A percentile compares a stretch with the other conserved stretches of the same genome.
phyloP scores from a whole-genome alignment of 805 yeast species.

The Saccharomycopsis fibuligera region DNA sequence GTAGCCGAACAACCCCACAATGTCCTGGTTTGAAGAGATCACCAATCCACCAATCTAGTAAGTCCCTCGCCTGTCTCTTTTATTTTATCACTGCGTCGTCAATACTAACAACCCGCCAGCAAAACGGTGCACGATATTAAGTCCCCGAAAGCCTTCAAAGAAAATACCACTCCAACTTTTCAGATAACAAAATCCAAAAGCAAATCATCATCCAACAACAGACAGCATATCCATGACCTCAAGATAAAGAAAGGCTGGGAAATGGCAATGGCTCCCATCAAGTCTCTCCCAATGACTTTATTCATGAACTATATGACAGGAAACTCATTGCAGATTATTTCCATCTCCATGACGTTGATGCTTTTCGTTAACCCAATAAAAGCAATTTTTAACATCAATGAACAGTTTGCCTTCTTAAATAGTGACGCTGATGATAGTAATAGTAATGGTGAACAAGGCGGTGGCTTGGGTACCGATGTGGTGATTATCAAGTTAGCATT shows the following conservation, averaged over 20 bases:
- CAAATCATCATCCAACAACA: neutral
- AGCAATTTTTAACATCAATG: conserved; percentile 54
- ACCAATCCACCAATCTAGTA: conserved; percentile 15
- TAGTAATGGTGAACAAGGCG: conserved; percentile 29
- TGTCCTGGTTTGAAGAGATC: conserved; percentile 11
- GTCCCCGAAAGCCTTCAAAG: conserved; percentile 12
- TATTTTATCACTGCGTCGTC: neutral
- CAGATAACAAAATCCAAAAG: conserved; percentile 8
- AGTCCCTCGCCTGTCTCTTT: neutral
- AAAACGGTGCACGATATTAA: conserved; percentile 11
- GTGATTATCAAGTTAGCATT: conserved; percentile 41
- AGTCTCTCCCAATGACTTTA: conserved; percentile 81
- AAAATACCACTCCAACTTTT: conserved; percentile 4
- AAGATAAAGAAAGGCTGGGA: conserved; percentile 77
- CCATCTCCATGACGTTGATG: conserved; percentile 85
- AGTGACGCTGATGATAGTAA: conserved; percentile 33
- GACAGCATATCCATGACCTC: conserved; percentile 24
- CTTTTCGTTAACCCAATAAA: conserved; percentile 70
- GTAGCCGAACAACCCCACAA: too few relatives aligned
- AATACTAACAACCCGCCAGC: conserved; percentile 5
- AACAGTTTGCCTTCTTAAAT: conserved; percentile 39
- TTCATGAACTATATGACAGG: conserved; percentile 93
- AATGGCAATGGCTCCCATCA: conserved; percentile 74
- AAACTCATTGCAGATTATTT: conserved; percentile 79
- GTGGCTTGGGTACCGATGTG: conserved; percentile 25